Percentiles rank a stretch among this genome's conserved stretches.
phyloP scores from a whole-genome alignment of 306 rosid genomes.

The Carpinus fangiana region DNA sequence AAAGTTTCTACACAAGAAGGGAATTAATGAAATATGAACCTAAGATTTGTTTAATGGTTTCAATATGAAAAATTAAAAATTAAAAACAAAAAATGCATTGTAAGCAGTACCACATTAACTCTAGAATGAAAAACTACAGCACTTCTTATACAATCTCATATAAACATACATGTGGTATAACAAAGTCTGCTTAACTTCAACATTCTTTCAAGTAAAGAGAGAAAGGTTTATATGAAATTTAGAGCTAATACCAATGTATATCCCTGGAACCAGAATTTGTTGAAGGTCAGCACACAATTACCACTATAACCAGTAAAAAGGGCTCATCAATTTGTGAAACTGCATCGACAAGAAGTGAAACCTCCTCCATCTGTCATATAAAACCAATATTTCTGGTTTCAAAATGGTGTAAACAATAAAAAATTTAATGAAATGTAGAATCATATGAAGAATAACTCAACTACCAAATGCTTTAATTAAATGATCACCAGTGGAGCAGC shows the following conservation, averaged over 20 bases:
- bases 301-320: slow-evolving; percentile 98
- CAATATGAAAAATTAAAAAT: background rate
- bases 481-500: slow-evolving; percentile 99
- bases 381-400: slow-evolving; percentile 42
- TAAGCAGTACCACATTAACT: slow-evolving; percentile 9
- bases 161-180: slow-evolving; percentile 19
- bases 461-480: slow-evolving; percentile 77
- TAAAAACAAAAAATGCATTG: slow-evolving; percentile 7
- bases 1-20: slow-evolving; percentile 20
- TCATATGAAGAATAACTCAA: slow-evolving; percentile 42
- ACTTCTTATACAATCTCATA: slow-evolving; percentile 17
- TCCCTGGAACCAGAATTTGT: slow-evolving; percentile 98
- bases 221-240: slow-evolving; percentile 63
- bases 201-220: slow-evolving; percentile 32
- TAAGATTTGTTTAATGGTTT: slow-evolving; percentile 16
- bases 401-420: slow-evolving; percentile 35
- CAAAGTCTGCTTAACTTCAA: slow-evolving; percentile 17
- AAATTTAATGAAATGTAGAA: slow-evolving; percentile 25
- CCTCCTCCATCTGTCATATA: slow-evolving; percentile 95
- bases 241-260: slow-evolving; percentile 99
- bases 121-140: background rate
- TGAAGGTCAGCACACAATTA: slow-evolving; percentile 99
- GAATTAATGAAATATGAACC: slow-evolving; percentile 20
- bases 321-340: slow-evolving; percentile 96
- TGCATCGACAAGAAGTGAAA: slow-evolving; percentile 86